Conservation (phyloP, 352 stramenopile genomes). For the Pythium plurisporium region DNA sequence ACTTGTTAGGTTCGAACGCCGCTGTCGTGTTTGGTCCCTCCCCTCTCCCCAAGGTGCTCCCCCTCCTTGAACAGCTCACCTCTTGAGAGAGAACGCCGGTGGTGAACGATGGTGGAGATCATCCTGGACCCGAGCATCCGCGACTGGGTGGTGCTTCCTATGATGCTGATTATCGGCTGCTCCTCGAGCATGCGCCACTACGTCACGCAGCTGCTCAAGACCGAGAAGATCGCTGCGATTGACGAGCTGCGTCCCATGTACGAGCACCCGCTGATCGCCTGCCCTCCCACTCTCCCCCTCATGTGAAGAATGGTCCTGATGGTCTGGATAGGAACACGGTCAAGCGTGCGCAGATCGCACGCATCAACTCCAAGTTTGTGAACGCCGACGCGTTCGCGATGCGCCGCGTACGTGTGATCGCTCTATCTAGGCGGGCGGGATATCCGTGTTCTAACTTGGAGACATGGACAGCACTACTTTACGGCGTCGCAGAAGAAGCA, state of each 20-base stretch:
- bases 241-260: conserved; percentile 79
- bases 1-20: not conserved
- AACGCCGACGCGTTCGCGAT: conserved; percentile 77
- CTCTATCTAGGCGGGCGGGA: no score
- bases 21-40: not conserved
- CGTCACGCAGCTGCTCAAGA: conserved; percentile 80
- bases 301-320: not conserved
- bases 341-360: conserved; percentile 73
- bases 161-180: conserved; percentile 94
- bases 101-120: conserved; percentile 79
- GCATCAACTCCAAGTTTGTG: conserved; percentile 90
- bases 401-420: conserved; percentile 76
- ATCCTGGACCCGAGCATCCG: conserved; percentile 92
- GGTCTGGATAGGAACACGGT: conserved; percentile 71
- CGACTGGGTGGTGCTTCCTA: conserved; percentile 96
- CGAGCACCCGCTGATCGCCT: no score
- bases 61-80: conserved; percentile 2
- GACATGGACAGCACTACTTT: conserved; percentile 87
- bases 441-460: no score
- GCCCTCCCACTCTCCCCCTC: not conserved
- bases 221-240: conserved; percentile 70
- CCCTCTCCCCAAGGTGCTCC: no score
- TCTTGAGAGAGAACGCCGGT: not conserved
- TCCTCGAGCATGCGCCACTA: conserved; percentile 85
- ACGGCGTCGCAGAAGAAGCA: conserved; percentile 87